Evolutionary conservation across 108 stramenopile genomes (phyloP), one percentile per base, ranked within the genome.

Genomic region (Craspedostauros australis): DNA sequence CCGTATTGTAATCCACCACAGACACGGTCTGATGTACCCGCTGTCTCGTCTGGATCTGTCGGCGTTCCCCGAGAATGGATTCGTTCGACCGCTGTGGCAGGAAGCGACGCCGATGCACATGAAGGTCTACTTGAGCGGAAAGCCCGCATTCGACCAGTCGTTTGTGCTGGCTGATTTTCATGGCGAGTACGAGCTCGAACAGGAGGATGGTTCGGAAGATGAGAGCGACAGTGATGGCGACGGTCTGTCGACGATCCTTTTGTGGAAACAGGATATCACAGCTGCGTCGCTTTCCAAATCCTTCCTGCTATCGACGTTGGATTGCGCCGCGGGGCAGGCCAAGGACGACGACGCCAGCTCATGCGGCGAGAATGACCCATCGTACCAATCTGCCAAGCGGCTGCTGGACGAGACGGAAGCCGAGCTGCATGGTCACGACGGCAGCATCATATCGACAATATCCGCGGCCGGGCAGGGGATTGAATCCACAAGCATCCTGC

Each of bases 391-490:
- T 43, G 88, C 88, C 8, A 51, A 57, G 19, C 50, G 66, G 30
- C 84, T 81, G 84, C 46, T 89, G 34, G 77, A 89, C 68, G 54
- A 72, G 6, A 71, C 73, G 11, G 76, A 85, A 34, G 62, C 70
- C 45, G 55, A 64, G 39, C 63, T 73, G 38, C 39, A 62, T 38
- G 65, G 70, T 31, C 53, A 65, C 23, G 84, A 81, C 42, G 78
- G 64, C 37, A 79, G 88, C 16, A 67, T 85, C n/a, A 38, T 88
- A 3, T 79, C 84, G 18, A 76, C 80, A n/a, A 66, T 80, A 5
- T 69, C 77, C 8, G 75, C 70, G 46, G 81, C 87, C n/a, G 88
- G 88, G 21, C 79, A 85, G n/a, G 88, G 88, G 7, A 84, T 89
- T 23, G 88, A 89, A 66, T 86, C 84, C 4, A 89, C 88, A 6